phyloP scores from a whole-genome alignment of 345 rosid genomes.

The Populus simonii region DNA sequence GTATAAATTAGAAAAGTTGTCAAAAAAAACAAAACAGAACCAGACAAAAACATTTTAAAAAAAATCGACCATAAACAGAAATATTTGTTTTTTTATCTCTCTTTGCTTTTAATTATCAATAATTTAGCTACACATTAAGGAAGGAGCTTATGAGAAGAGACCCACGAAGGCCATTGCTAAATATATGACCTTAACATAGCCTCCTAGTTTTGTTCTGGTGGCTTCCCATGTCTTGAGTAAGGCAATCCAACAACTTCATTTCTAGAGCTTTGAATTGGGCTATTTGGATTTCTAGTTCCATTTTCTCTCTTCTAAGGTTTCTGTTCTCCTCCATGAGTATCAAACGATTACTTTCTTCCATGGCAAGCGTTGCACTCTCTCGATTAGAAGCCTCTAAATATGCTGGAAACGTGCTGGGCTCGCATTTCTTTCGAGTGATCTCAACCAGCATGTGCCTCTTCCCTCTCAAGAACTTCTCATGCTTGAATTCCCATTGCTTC shows the following conservation, averaged over 20 bases:
- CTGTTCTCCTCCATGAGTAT: slow-evolving; percentile 42
- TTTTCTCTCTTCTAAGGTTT: slow-evolving; percentile 38
- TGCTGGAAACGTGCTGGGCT: slow-evolving; percentile 45
- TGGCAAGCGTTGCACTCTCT: not conserved
- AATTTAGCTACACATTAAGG: not conserved
- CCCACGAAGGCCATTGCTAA: not conserved
- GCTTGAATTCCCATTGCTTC: slow-evolving; percentile 58
- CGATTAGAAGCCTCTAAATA: slow-evolving; percentile 31
- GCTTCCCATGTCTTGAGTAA: slow-evolving; percentile 33
- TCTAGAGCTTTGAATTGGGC: slow-evolving; percentile 43
- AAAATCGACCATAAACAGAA: not conserved
- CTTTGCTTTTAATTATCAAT: too few species aligned
- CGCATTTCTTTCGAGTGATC: slow-evolving; percentile 48
- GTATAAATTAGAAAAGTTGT: too few species aligned
- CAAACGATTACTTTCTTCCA: not conserved
- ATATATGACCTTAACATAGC: slow-evolving; percentile 8
- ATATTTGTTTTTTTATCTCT: too few species aligned
- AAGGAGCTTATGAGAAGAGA: not conserved
- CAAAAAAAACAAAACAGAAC: too few species aligned
- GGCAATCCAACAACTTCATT: slow-evolving; percentile 40
- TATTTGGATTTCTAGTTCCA: slow-evolving; percentile 43
- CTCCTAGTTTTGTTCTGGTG: slow-evolving; percentile 24
- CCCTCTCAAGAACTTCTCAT: slow-evolving; percentile 51
- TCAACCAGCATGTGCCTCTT: slow-evolving; percentile 43
- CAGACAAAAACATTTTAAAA: too few species aligned